Evolutionary conservation across 1,284 basidiomycete genomes (phyloP), one percentile per base, ranked within the genome.

Genomic region (Flammula alnicola): DNA sequence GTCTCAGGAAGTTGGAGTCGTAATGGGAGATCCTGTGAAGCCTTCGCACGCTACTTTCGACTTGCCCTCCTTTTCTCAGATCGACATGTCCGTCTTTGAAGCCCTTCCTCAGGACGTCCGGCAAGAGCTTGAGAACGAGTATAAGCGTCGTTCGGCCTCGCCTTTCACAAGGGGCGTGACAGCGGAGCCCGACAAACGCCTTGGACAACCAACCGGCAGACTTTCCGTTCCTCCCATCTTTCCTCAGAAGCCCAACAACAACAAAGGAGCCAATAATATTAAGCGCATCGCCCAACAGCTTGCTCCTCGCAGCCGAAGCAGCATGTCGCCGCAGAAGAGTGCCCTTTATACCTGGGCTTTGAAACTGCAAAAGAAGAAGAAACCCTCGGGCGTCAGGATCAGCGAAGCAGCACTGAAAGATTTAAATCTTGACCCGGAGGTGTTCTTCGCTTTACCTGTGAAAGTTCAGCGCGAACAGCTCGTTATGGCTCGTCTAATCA

Each of bases 401-500:
- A 60, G 76, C 2, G 72, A 78, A 12, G 71, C 67, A 3, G 83
- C 91, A 56, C 72, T 94, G 16, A 68, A 64, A 10, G 75, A 77
- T 31, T 73, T 93, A 17, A 80, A 78, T 10, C 80, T 94, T 55
- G 91, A 93, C 60, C 81, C 81, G 0, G 79, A 76, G 12, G 85
- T 93, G 3, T 92, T 91, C 56, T 65, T 66, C 0, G 73, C 69
- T 27, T 69, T 95, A 2, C 91, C 92, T 0, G 65, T 67, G 0
- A 77, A 81, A 30, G 64, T 93, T 49, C 88, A 91, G 61, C 77
- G 81, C 39, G 91, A 94, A 61, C 86, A 91, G 55, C 69, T 93
- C 12, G 74, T 78, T 10, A 72, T 72, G 44, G 79, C 79, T 16
- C 74, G 86, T 19, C 66, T 81, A 23, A 61, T 75, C 31, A 76